Conservation (phyloP, 768 basidiomycete species). For the Agrocybe praecox region DNA sequence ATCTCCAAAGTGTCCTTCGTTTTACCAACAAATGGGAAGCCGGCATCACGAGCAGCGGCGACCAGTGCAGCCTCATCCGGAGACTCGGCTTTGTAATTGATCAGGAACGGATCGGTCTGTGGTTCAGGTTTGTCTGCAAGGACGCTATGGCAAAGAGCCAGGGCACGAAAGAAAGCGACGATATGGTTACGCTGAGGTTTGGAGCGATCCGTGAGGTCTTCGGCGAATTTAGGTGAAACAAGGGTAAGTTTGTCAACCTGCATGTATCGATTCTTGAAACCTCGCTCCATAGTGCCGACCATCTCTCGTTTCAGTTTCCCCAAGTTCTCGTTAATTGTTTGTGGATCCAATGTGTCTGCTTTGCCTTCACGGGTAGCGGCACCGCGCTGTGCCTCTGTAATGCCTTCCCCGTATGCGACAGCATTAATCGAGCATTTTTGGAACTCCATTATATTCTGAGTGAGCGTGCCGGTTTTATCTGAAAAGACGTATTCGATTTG, state of each 20-base stretch:
- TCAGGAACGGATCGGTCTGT: constrained; percentile 53
- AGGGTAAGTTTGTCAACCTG: constrained; percentile 84
- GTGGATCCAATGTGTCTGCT: constrained; percentile 63
- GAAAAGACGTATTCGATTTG: constrained; percentile 94
- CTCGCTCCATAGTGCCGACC: constrained; percentile 70
- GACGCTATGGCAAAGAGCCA: constrained; percentile 94
- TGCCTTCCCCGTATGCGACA: constrained; percentile 85
- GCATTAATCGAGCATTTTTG: constrained; percentile 92
- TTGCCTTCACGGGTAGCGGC: constrained; percentile 84
- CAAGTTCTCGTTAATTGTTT: constrained; percentile 72
- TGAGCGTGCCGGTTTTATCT: constrained; percentile 96
- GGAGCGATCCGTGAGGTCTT: constrained; percentile 67
- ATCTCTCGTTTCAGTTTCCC: constrained; percentile 70
- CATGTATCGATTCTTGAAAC: constrained; percentile 88
- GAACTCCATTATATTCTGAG: constrained; percentile 99
- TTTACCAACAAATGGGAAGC: constrained; percentile 86
- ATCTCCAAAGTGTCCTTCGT: constrained; percentile 80
- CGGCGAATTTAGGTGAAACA: constrained; percentile 82
- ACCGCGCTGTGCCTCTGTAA: constrained; percentile 95
- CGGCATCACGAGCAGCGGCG: constrained; percentile 87
- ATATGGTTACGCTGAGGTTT: constrained; percentile 66
- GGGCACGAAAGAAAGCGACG: constrained; percentile 88
- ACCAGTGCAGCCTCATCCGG: constrained; percentile 97
- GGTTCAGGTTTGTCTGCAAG: constrained; percentile 78
- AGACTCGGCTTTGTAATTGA: constrained; percentile 95